Evolutionary conservation across 208 protist genomes (phyloP), one percentile per base, ranked within the genome.

Genomic region (Leishmania tarentolae): DNA sequence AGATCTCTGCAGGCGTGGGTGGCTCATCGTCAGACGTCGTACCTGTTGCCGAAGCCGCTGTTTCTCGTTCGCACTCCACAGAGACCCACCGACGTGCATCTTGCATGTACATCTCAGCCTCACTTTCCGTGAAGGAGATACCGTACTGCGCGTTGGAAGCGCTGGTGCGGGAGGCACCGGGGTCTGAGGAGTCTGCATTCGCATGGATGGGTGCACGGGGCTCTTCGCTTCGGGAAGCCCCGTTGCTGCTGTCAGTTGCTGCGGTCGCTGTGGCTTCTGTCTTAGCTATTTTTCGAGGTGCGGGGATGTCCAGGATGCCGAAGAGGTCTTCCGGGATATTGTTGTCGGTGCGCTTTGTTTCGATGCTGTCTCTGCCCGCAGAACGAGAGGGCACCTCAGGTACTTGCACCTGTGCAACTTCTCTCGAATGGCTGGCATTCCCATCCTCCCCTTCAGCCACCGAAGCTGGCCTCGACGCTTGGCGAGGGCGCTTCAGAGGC

Each of bases 21-120:
- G 21, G 53, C 21, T 77, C 52, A 6, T 63, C 19, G 13, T 46
- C 70, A 8, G 52, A 46, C 44, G 61, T 44, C 35, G 3, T 53
- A 57, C 40, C n/a, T 35, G 46, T 44, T 6, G 42, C 77, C 7
- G 42, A 42, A 21, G 52, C 78, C 4, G 71, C 50, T 19, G 40
- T 76, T 11, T 15, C 71, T 44, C 40, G 75, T 56, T 86, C 82
- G 57, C 82, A 86, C 57, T 86, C 82, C 46, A 86, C 78, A 17
- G 77, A 73, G 17, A 86, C 78, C 82, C 61, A 79, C 73, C 74
- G 77, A 31, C 78, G 82, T 42, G 82, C 82, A 35, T 61, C 78
- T 3, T 42, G n/a, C 47, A 86, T 37, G 65, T 75, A 79, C 61
- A 50, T 44, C 35, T 69, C 47, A 24, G 81, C 46, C 69, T 75